Base-by-base conservation (phyloP, 108 stramenopile genomes). In the Nitzschia sp. region DNA sequence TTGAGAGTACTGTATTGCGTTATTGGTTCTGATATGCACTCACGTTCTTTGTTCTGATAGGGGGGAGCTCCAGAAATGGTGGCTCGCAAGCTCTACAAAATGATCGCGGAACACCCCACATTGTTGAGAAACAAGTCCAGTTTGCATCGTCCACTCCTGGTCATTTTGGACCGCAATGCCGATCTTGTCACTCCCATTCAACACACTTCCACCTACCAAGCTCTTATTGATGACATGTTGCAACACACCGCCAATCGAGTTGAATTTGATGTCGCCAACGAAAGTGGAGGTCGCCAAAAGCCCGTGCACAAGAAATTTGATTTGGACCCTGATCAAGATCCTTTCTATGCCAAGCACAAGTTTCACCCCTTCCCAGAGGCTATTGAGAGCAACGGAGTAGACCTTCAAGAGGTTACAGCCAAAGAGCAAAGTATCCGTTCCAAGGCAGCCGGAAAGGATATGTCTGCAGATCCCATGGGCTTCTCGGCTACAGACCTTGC, bases 51-150 rank as follows among this genome's bases (percentile, higher is more conserved):
- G n/a, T 34, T 1, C 29, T 34, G 5, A 3, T 42, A 86, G 87
- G 96, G 96, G 8, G 98, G 97, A 17, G 87, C 94, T 3, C 90
- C 96, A 0, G 97, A 97, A 88, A 96, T 96, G 96, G 94, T 97
- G 12, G 96, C 95, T 29, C 85, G 93, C 22, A 90, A 95, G 63
- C 75, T 97, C 19, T 89, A 83, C 63, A 78, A 79, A 65, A 80
- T 96, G 77, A 74, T 97, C 58, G 81, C 79, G 55, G 92, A 93
- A 54, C 92, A 93, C 72, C 89, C 92, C 19, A 87, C 88, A 6
- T 63, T 89, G 46, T 63, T 84, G 12, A 69, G 85, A 9, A 72
- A 71, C 46, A 79, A 78, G 43, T 69, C 58, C 20, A 67, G 72
- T 40, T 73, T 81, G 26, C 64, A 81, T 65, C 80, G 97, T 46